Base-by-base conservation (phyloP, 805 yeast genomes). In the Wickerhamomyces ciferrii region DNA sequence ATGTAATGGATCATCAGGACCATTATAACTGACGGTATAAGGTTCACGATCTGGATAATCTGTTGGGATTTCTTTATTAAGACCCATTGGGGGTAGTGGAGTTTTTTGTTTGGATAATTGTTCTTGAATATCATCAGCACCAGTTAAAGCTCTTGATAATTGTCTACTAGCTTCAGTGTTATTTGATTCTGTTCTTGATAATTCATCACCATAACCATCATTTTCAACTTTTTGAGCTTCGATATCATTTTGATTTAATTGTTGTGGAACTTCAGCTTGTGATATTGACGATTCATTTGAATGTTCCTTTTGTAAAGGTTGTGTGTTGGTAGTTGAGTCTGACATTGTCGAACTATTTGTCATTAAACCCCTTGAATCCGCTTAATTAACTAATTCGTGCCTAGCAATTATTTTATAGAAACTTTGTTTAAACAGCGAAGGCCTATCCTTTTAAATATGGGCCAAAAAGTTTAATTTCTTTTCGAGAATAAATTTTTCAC, bases 1-100 rank as follows among this genome's bases (percentile, higher is more conserved):
- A 61, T 83, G 88, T 9, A 66, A 48, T 1, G 96, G 96, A 60
- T 90, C 97, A 42, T 81, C 71, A 1, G 84, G 83, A 0, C 96
- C 96, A 59, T 85, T 85, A 58, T 74, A 88, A 3, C 83, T 74
- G 8, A 89, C 96, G 11, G 78, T 72, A 60, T 81, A 89, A 0
- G 85, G 84, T 43, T 83, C 70, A 23, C 69, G 45, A 9, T 87
- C 82, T 7, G 92, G 92, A 53, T 69, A 83, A 3, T 51, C 55
- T 19, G 36, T 47, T 20, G 62, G 62, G 5, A 52, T 6, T 5
- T 70, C 74, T 61, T 84, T 75, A 29, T 72, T 80, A 9, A 77
- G 81, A 38, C 94, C 94, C 90, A 86, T 85, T 25, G 68, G 62
- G 17, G 81, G 81, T 21, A 76, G 54, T 6, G 74, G 70, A 3